Base-by-base conservation (phyloP, 139 green algal genomes). In the Asterochloris sp. region DNA sequence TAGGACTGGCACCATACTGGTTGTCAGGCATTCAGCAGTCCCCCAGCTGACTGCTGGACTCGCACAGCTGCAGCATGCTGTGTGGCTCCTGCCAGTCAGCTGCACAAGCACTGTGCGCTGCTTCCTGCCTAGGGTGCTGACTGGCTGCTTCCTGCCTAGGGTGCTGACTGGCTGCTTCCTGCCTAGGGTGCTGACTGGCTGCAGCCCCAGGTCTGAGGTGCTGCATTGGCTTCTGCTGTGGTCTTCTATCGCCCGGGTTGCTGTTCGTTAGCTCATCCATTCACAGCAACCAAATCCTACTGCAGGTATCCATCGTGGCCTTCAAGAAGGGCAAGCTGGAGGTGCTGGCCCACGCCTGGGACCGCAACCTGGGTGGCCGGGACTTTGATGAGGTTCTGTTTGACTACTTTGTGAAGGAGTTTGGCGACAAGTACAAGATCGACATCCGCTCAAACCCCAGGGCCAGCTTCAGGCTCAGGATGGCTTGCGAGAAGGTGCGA, bases 371-470 rank as follows among this genome's bases (percentile, higher is more conserved):
- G 74, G 97, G 97, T 68, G 96, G 96, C n/a, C 82, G 93, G 26
- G 89, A 96, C 84, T 94, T 98, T 81, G 96, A 98, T 78, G 82
- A 91, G 60, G 93, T 95, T n/a, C 88, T 99, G 29, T 98, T 98
- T 69, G 89, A 98, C 77, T 91, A 99, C 89, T 98, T 98, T 82
- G 88, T 74, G 21, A 89, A 91, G 60, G 91, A 98, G 86, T 98
- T 98, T 85, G 85, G 93, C 76, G 89, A 76, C 16, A 94, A 95
- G 80, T 88, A 90, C 83, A 97, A 98, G 88, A 84, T 98, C 64
- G 95, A 99, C 85, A 89, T 99, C 14, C 71, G 78, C 1, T 84
- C 69, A 63, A 97, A 98, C 81, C 79, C 92, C 66, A 93, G 96
- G 67, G 93, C 94, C 15, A 87, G 84, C 62, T 95, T 98, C 85